Evolutionary conservation across 2,329 filamentous ascomycete genomes (phyloP).

Genomic region (Alternaria gansuensis): DNA sequence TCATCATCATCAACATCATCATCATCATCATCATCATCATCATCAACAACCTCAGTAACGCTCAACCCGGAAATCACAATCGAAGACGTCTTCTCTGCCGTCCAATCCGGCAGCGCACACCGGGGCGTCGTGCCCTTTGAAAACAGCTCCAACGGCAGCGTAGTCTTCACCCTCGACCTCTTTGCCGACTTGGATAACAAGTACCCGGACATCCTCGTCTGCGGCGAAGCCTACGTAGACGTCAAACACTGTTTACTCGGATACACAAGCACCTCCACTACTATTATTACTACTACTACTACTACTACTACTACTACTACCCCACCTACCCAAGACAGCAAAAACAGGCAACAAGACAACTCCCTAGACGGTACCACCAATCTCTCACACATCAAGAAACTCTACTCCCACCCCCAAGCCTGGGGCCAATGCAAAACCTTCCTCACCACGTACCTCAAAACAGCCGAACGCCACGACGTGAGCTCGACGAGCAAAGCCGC

Average conservation of each 20-base stretch:
- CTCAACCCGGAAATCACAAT: slow-evolving; percentile 59
- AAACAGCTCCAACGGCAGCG: slow-evolving; percentile 93
- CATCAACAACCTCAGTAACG: slow-evolving; percentile 32
- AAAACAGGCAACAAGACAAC: neutral
- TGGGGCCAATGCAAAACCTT: slow-evolving; percentile 90
- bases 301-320: neutral
- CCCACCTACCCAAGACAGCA: neutral
- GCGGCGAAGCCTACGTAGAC: slow-evolving; percentile 83
- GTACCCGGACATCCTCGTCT: slow-evolving; percentile 76
- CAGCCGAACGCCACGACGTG: slow-evolving; percentile 81
- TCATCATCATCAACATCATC: slow-evolving; percentile 26
- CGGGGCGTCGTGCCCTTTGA: slow-evolving; percentile 93
- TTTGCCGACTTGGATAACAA: slow-evolving; percentile 75
- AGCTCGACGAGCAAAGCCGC: slow-evolving; percentile 87
- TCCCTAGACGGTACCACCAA: slow-evolving; percentile 27
- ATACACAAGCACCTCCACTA: slow-evolving; percentile 13
- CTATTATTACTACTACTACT: neutral
- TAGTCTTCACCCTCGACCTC: slow-evolving; percentile 88
- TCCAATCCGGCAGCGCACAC: slow-evolving; percentile 70
- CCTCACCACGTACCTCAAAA: slow-evolving; percentile 73
- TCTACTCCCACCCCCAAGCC: slow-evolving; percentile 95
- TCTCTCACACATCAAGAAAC: slow-evolving; percentile 71
- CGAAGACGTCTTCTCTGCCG: slow-evolving; percentile 78
- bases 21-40: slow-evolving; percentile 36
- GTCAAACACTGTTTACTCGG: slow-evolving; percentile 90